These are phyloP conservation scores for Aurantiochytrium sp. DNA, from an alignment of 108 stramenopile species.

Conservation along the genomic window DNA sequence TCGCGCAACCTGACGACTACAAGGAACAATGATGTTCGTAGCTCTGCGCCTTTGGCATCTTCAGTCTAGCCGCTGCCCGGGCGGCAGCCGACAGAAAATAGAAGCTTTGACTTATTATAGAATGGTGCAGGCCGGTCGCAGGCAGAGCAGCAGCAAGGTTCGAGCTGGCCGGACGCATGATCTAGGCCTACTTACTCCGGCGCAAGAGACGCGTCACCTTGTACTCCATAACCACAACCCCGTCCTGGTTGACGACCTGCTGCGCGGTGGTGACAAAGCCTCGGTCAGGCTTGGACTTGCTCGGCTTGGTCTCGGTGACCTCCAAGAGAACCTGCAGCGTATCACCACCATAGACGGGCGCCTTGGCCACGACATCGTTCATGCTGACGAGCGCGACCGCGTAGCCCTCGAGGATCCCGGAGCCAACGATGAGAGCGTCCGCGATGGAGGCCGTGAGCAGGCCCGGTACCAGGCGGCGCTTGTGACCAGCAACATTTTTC, in stretches of 20 bases:
- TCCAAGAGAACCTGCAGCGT: neutral
- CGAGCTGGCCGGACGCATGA: no score
- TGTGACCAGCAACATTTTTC: neutral
- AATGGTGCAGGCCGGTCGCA: no score
- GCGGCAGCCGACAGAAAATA: no score
- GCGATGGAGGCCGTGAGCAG: conserved; percentile 13
- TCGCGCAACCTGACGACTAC: neutral
- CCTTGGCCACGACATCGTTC: neutral
- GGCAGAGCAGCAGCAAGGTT: no score
- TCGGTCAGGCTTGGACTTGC: conserved; percentile 19
- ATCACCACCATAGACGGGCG: conserved; percentile 16
- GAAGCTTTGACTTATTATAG: no score
- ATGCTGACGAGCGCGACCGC: neutral
- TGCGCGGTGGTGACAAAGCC: conserved; percentile 17
- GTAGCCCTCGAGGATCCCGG: conserved; percentile 5
- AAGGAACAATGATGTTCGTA: neutral
- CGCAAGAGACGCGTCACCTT: neutral
- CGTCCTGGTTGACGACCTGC: neutral
- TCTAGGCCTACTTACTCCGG: neutral
- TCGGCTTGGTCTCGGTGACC: neutral
- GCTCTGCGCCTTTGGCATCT: neutral
- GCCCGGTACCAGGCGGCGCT: neutral
- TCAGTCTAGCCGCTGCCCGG: no score
- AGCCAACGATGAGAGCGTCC: conserved; percentile 20
- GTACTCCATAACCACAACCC: conserved; percentile 3